Evolutionary conservation across 805 yeast species (phyloP), one percentile per base, ranked within the genome.

Genomic region (Ogataea corticis): DNA sequence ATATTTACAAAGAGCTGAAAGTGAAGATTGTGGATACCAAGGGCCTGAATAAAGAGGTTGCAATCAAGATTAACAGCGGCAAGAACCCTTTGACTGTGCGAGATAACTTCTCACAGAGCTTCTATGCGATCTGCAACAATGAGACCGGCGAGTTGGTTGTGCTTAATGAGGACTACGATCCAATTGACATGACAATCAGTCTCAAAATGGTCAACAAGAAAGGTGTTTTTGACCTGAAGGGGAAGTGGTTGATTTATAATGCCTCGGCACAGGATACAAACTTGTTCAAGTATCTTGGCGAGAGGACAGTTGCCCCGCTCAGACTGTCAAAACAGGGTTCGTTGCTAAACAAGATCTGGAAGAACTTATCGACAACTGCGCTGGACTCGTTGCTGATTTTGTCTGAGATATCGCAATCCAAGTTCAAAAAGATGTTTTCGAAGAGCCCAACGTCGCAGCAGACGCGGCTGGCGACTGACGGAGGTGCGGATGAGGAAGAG

Each of bases 291-390:
- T 50, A 52, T 25, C 45, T 46, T 29, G 42, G 21, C 11, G 17
- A 33, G 1, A 55, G 55, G 21, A 46, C 53, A 38, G 67, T 69
- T 46, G 73, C 82, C 0, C 75, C 79, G 0, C 70, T 78, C 16
- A 68, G 68, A 48, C 56, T 79, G 30, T 76, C 80, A 2, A 70
- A 68, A 12, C 68, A 71, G 2, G 72, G 73, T 3, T 77, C 79
- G 1, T 61, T 79, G 31, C 63, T 77, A 29, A 71, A 72, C 37
- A 69, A 77, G 41, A 71, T 82, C 1, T 57, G 80, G 42, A 71
- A 75, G 10, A 66, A 71, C 13, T 53, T 82, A 12, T 77, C 84
- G 2, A 69, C 71, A 44, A 68, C 75, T 2, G 81, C 86, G 0
- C 59, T 80, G 14, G 86, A 63, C 46, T 58, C 66, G 2, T 36